Evolutionary conservation across 352 stramenopile genomes (phyloP).

Genomic region (Phytophthora lateralis): DNA sequence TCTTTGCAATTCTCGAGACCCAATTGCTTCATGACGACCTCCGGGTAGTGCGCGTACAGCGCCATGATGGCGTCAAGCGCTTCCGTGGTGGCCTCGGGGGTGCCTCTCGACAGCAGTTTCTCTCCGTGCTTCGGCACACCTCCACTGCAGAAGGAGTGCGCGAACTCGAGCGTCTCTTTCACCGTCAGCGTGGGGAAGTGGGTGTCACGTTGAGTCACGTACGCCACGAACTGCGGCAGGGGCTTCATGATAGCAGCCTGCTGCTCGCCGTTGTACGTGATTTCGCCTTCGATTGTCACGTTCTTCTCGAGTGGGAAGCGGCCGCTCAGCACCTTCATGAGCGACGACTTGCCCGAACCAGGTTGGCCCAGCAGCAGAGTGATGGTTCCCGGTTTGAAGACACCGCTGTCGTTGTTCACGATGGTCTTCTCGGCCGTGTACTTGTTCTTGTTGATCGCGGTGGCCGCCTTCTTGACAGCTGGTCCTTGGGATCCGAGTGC

Average conservation of each 20-base stretch:
- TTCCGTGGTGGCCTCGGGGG: constrained; percentile 37
- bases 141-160: constrained; percentile 75
- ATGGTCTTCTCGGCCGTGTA: constrained; percentile 3
- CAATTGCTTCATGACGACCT: constrained; percentile 28
- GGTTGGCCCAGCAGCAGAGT: constrained; percentile 30
- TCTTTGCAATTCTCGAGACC: constrained; percentile 39
- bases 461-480: constrained; percentile 46
- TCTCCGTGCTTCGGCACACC: constrained; percentile 36
- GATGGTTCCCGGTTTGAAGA: constrained; percentile 49
- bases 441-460: constrained; percentile 42
- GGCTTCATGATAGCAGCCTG: constrained; percentile 34
- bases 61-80: constrained; percentile 25
- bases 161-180: constrained; percentile 36
- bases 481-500: constrained; percentile 20
- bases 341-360: constrained; percentile 31
- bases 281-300: constrained; percentile 39
- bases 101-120: constrained; percentile 48
- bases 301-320: constrained; percentile 50
- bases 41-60: constrained; percentile 34
- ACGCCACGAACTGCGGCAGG: constrained; percentile 47
- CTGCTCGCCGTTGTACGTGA: constrained; percentile 55
- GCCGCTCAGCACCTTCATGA: constrained; percentile 38
- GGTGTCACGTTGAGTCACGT: constrained; percentile 82
- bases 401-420: constrained; percentile 37
- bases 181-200: constrained; percentile 69